phyloP scores from a whole-genome alignment of 1,139 yeast species.

The Lizanozyma gosingica region DNA sequence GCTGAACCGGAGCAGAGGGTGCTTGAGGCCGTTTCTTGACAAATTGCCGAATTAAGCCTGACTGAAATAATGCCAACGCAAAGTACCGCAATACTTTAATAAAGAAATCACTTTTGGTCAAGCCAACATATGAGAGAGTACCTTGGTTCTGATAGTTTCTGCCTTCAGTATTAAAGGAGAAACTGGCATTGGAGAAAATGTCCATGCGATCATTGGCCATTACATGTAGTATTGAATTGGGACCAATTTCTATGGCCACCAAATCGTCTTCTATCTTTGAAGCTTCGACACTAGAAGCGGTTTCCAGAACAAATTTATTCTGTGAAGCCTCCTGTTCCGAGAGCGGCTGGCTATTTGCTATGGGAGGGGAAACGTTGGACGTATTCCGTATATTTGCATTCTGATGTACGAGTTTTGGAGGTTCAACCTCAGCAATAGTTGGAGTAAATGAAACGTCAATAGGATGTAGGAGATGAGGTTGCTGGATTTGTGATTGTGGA shows the following conservation, averaged over 20 bases:
- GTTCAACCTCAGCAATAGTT: no score
- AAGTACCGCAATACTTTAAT: slow-evolving; percentile 30
- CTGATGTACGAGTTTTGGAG: no score
- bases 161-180: slow-evolving; percentile 30
- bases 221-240: slow-evolving; percentile 27
- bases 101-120: slow-evolving; percentile 36
- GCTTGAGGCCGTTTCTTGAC: slow-evolving; percentile 8
- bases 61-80: slow-evolving; percentile 24
- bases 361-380: no score
- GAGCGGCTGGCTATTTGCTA: no score
- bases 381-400: no score
- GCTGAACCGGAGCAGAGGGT: background rate
- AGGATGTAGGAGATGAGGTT: slow-evolving; percentile 2
- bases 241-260: slow-evolving; percentile 18
- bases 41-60: slow-evolving; percentile 30
- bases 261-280: slow-evolving; percentile 1
- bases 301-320: no score
- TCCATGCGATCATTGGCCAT: slow-evolving; percentile 28
- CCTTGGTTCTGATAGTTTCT: slow-evolving; percentile 35
- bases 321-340: no score
- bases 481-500: slow-evolving; percentile 3
- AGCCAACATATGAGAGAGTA: slow-evolving; percentile 31
- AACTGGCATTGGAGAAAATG: slow-evolving; percentile 28
- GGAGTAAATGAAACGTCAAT: no score
- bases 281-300: no score